Percentiles rank a stretch among this genome's conserved stretches.
phyloP scores from a whole-genome alignment of 345 rosid species.

The Sisymbrium irio region DNA sequence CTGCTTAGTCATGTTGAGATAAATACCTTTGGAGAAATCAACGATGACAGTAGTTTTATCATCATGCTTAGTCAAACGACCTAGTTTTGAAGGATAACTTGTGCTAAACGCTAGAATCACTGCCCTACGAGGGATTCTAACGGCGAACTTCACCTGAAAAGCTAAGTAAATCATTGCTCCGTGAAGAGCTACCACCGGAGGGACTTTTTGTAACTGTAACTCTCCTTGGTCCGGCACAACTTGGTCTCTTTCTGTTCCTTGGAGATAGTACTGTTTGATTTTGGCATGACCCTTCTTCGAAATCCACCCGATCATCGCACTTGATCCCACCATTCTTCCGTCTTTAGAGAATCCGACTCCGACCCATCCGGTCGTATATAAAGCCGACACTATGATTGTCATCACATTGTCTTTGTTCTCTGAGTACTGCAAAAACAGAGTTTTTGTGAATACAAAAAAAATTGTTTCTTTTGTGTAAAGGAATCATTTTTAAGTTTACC shows the following conservation, averaged over 20 bases:
- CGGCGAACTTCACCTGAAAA: slow-evolving; percentile 64
- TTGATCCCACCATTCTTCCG: slow-evolving; percentile 91
- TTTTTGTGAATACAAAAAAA: neutral
- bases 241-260: slow-evolving; percentile 54
- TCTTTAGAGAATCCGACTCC: slow-evolving; percentile 85
- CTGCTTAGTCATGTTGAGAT: neutral
- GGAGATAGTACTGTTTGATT: slow-evolving; percentile 74
- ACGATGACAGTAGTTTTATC: slow-evolving; percentile 65
- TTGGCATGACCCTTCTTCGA: slow-evolving; percentile 67
- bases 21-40: slow-evolving; percentile 63
- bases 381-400: slow-evolving; percentile 69
- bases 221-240: slow-evolving; percentile 77
- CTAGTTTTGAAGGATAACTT: slow-evolving; percentile 45
- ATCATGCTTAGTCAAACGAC: slow-evolving; percentile 56
- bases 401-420: slow-evolving; percentile 59
- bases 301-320: slow-evolving; percentile 90
- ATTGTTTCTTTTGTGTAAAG: neutral
- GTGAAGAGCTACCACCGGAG: slow-evolving; percentile 66
- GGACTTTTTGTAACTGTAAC: slow-evolving; percentile 58
- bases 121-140: slow-evolving; percentile 52
- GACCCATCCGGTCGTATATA: slow-evolving; percentile 92
- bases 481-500: slow-evolving; percentile 41
- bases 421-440: slow-evolving; percentile 49
- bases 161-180: slow-evolving; percentile 79
- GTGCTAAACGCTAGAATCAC: slow-evolving; percentile 70